Evolutionary conservation across 2,329 filamentous ascomycete genomes (phyloP).

Genomic region (Colletotrichum incanum): DNA sequence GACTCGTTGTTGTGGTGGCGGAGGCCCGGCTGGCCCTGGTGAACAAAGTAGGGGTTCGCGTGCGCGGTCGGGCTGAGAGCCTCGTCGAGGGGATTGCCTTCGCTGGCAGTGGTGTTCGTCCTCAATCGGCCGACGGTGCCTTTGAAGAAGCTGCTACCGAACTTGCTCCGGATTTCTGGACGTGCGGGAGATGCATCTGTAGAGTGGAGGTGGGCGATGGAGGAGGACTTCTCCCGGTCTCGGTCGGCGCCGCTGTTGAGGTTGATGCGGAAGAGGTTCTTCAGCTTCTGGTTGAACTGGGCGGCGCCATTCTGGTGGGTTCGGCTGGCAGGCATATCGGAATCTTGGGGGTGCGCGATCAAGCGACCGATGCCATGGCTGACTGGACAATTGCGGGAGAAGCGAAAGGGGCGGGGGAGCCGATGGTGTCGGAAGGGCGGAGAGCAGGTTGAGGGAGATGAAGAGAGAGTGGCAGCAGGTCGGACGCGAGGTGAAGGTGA

Average conservation of each 20-base stretch:
- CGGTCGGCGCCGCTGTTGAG: slow-evolving; percentile 58
- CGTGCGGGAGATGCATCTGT: slow-evolving; percentile 54
- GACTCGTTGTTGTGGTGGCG: slow-evolving; percentile 96
- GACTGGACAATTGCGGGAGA: slow-evolving; percentile 35
- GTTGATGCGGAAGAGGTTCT: slow-evolving; percentile 81
- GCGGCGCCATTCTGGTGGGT: slow-evolving; percentile 63
- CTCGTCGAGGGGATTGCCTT: slow-evolving; percentile 92
- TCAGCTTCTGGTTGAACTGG: slow-evolving; percentile 78
- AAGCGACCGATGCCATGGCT: slow-evolving; percentile 57
- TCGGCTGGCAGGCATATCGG: slow-evolving; percentile 69
- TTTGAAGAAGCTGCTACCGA: slow-evolving; percentile 91
- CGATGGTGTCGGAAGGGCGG: slow-evolving; percentile 34
- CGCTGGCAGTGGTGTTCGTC: slow-evolving; percentile 91
- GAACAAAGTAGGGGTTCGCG: slow-evolving; percentile 97
- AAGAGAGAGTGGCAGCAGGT: slow-evolving; percentile 12
- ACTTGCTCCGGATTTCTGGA: slow-evolving; percentile 69
- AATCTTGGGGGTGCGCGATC: slow-evolving; percentile 45
- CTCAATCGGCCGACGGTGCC: slow-evolving; percentile 89
- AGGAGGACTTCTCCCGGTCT: slow-evolving; percentile 48
- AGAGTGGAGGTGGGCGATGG: slow-evolving; percentile 57
- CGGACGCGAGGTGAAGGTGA: slow-evolving; percentile 22
- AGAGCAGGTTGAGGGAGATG: slow-evolving; percentile 33
- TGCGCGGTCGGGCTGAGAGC: slow-evolving; percentile 91
- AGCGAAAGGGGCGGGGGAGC: slow-evolving; percentile 18
- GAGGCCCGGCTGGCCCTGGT: slow-evolving; percentile 93